A percentile compares a stretch with the other conserved stretches of the same genome.
These are phyloP conservation scores for Wickerhamomyces bovis DNA, from an alignment of 805 yeast genomes.

Conservation along the genomic window DNA sequence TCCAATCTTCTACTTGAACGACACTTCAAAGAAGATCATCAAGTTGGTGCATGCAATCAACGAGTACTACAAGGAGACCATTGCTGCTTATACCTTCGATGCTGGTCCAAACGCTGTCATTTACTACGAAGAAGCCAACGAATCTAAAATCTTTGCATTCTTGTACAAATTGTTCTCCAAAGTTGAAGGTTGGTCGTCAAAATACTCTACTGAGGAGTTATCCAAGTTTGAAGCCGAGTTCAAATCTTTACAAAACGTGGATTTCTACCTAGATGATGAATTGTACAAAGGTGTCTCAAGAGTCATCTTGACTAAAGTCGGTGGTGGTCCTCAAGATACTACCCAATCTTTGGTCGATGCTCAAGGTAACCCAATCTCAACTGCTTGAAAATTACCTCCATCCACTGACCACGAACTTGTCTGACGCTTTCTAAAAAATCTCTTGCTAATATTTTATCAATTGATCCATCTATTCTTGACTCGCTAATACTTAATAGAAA, in stretches of 20 bases:
- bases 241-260: constrained; percentile 27
- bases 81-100: constrained; percentile 96
- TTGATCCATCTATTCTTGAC: not conserved
- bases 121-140: constrained; percentile 77
- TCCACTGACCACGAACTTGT: not conserved
- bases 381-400: not conserved
- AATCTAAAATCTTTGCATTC: constrained; percentile 64
- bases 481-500: not conserved
- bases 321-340: constrained; percentile 75
- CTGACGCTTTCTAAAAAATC: no score
- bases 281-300: constrained; percentile 70
- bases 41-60: constrained; percentile 76
- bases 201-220: constrained; percentile 27
- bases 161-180: constrained; percentile 52
- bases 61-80: constrained; percentile 41
- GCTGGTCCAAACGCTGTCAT: constrained; percentile 99
- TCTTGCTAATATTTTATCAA: no score
- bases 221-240: constrained; percentile 20
- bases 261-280: constrained; percentile 41
- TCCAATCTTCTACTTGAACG: constrained; percentile 91
- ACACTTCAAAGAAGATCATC: constrained; percentile 78
- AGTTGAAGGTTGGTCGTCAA: constrained; percentile 65
- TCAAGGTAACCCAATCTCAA: constrained; percentile 51
- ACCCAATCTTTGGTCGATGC: constrained; percentile 50
- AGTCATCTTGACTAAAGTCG: constrained; percentile 80